Conservation (phyloP, 2,329 filamentous ascomycete genomes). For the Rosellinia necatrix region DNA sequence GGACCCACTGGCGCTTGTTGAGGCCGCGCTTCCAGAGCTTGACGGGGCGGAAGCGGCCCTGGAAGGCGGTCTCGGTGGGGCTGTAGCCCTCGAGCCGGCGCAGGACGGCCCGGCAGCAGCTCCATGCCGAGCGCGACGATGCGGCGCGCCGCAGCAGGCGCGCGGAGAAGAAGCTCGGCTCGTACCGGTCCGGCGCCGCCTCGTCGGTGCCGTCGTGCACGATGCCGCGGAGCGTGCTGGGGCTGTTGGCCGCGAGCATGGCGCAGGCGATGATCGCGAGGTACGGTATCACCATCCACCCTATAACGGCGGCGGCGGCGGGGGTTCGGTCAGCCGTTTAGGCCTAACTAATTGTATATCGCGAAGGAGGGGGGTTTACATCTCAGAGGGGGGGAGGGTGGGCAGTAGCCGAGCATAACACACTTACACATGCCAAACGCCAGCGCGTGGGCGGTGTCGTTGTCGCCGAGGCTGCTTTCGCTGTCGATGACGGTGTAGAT, state of each 20-base stretch:
- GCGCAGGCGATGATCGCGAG: slow-evolving; percentile 41
- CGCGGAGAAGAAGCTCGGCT: slow-evolving; percentile 30
- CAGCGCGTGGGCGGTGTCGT: slow-evolving; percentile 40
- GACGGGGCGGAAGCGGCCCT: slow-evolving; percentile 38
- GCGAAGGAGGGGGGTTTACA: too few species aligned
- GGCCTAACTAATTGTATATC: too few species aligned
- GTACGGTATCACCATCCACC: slow-evolving; percentile 44
- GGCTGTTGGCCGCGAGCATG: slow-evolving; percentile 41
- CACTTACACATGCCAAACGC: slow-evolving; percentile 43
- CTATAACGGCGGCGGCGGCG: too few species aligned
- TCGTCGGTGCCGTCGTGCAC: slow-evolving; percentile 37
- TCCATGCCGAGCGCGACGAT: too few species aligned
- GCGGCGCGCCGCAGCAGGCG: too few species aligned
- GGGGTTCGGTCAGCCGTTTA: too few species aligned
- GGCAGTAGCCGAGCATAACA: too few species aligned
- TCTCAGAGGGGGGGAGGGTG: too few species aligned
- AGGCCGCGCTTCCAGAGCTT: slow-evolving; percentile 42
- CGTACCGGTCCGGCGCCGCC: slow-evolving; percentile 28
- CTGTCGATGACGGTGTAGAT: slow-evolving; percentile 40
- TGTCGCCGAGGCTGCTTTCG: slow-evolving; percentile 36
- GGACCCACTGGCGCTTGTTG: slow-evolving; percentile 40
- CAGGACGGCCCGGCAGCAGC: too few species aligned
- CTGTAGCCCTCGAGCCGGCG: slow-evolving; percentile 32
- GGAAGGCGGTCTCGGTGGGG: slow-evolving; percentile 36
- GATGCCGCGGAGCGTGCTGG: slow-evolving; percentile 38